A percentile compares a stretch with the other conserved stretches of the same genome.
phyloP scores from a whole-genome alignment of 352 stramenopile genomes.

The Aphanomyces stellatus region DNA sequence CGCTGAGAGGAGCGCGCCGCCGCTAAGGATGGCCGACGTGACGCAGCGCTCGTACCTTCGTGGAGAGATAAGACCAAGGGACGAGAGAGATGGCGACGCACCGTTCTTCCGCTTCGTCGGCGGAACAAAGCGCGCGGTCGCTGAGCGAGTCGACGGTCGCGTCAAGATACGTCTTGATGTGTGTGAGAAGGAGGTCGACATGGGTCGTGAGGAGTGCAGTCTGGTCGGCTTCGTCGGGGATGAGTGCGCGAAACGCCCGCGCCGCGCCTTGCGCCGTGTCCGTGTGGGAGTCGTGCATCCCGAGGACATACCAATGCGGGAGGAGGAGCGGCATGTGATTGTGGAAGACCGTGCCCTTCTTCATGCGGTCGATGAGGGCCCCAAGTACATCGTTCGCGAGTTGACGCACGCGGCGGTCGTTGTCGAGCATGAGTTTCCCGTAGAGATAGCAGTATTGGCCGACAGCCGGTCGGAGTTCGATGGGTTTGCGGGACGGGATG shows the following conservation, averaged over 20 bases:
- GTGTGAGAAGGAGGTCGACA: not conserved
- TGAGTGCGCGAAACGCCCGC: constrained; percentile 46
- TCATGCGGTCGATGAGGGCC: constrained; percentile 45
- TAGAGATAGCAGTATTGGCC: constrained; percentile 74
- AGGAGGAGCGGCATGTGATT: constrained; percentile 59
- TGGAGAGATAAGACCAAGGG: not conserved
- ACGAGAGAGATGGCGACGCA: not conserved
- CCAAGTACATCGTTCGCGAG: constrained; percentile 66
- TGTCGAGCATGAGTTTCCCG: constrained; percentile 70
- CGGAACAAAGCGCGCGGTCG: not conserved
- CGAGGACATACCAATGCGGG: constrained; percentile 61
- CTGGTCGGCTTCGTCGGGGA: constrained; percentile 19
- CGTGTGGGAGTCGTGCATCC: constrained; percentile 63
- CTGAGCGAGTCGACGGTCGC: not conserved
- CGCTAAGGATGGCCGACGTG: constrained; percentile 45
- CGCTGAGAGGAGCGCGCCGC: constrained; percentile 47
- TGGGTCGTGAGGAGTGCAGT: not conserved
- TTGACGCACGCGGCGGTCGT: constrained; percentile 72
- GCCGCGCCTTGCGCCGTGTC: constrained; percentile 43
- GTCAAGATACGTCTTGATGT: not conserved
- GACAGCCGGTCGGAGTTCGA: constrained; percentile 57
- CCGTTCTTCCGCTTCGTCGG: constrained; percentile 9
- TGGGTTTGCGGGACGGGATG: constrained; percentile 44
- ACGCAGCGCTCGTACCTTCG: constrained; percentile 49
- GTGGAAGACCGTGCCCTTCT: constrained; percentile 43